A percentile compares a stretch with the other conserved stretches of the same genome.
These are phyloP conservation scores for Stentor roeselii DNA, from an alignment of 73 alveolate species.

Conservation along the genomic window DNA sequence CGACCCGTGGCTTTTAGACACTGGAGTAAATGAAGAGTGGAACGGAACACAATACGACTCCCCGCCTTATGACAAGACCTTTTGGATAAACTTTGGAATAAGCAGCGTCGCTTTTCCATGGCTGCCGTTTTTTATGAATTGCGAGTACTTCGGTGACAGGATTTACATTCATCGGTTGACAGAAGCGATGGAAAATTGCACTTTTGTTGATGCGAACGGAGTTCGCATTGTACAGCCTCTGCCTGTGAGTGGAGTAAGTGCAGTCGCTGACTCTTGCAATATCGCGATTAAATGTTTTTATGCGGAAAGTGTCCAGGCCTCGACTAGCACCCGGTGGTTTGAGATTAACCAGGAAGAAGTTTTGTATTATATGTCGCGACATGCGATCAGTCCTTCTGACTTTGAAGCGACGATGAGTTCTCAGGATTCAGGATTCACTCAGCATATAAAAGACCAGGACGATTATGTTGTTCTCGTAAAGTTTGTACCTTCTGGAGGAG, in stretches of 20 bases:
- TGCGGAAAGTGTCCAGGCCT: conserved; percentile 46
- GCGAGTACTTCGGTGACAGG: conserved; percentile 52
- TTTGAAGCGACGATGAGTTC: not conserved
- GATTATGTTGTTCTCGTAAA: conserved; percentile 53
- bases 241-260: conserved; percentile 54
- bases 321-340: conserved; percentile 48
- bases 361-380: conserved; percentile 44
- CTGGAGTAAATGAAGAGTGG: conserved; percentile 26
- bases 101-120: conserved; percentile 50
- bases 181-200: conserved; percentile 44
- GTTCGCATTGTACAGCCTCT: conserved; percentile 49
- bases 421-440: conserved; percentile 38
- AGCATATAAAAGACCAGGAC: conserved; percentile 37
- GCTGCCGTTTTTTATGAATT: conserved; percentile 63
- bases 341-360: conserved; percentile 32
- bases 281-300: conserved; percentile 38
- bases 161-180: conserved; percentile 42
- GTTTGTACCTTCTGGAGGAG: conserved; percentile 40
- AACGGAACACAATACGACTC: conserved; percentile 35
- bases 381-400: conserved; percentile 36
- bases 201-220: conserved; percentile 30
- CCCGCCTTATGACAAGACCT: conserved; percentile 57
- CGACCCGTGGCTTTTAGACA: conserved; percentile 41
- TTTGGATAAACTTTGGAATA: conserved; percentile 46
- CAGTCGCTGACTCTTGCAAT: conserved; percentile 56